phyloP scores from a whole-genome alignment of 257 asterid genomes.

The Knoxia roxburghii region DNA sequence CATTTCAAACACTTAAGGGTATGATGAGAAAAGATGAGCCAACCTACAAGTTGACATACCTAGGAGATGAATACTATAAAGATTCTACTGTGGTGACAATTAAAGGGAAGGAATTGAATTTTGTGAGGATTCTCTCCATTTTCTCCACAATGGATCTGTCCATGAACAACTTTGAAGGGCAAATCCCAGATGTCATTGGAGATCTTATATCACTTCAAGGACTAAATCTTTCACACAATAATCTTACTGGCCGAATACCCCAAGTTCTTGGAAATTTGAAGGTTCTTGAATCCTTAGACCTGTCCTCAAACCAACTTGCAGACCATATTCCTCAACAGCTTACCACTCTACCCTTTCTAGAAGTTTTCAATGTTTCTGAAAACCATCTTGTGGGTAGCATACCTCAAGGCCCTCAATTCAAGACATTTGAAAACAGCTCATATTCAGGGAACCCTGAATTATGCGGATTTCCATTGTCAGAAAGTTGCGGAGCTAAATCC shows the following conservation, averaged over 20 bases:
- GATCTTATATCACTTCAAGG: neutral
- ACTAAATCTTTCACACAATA: constrained; percentile 20
- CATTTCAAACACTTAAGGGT: constrained; percentile 7
- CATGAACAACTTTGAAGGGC: too few relatives aligned
- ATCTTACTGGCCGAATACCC: constrained; percentile 20
- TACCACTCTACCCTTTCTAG: neutral
- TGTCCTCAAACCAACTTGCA: constrained; percentile 12
- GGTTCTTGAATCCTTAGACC: constrained; percentile 23
- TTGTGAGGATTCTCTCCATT: neutral
- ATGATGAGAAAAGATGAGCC: too few relatives aligned
- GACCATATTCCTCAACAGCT: constrained; percentile 6
- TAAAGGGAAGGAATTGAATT: neutral
- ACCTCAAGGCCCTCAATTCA: too few relatives aligned
- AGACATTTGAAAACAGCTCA: too few relatives aligned
- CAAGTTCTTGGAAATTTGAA: constrained; percentile 7
- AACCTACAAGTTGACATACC: neutral
- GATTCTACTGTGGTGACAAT: neutral
- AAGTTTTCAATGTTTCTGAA: neutral
- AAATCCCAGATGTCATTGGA: constrained; percentile 16
- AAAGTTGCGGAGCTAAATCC: constrained; percentile 8
- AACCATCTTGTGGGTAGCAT: too few relatives aligned
- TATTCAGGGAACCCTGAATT: too few relatives aligned
- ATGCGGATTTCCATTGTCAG: too few relatives aligned
- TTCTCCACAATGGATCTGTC: constrained; percentile 16
- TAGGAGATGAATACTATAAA: neutral